Conservation (phyloP, 1,139 yeast genomes). For the Lodderomyces elongisporus region DNA sequence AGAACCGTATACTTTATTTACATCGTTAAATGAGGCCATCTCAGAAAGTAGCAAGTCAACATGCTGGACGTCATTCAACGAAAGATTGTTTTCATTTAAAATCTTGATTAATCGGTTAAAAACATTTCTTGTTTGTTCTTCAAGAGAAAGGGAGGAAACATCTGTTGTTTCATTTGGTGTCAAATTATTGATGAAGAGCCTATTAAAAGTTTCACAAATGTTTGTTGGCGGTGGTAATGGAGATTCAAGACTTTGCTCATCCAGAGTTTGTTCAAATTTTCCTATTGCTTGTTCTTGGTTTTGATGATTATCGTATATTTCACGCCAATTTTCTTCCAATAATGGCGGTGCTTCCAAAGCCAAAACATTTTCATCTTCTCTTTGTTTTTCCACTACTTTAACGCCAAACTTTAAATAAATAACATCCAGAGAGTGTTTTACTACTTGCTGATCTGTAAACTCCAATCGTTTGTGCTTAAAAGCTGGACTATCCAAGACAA, state of each 20-base stretch:
- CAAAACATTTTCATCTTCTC: too few species aligned
- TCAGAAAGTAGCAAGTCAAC: conserved; percentile 57
- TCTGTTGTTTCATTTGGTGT: conserved; percentile 16
- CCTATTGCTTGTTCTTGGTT: background rate
- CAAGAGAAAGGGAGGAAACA: too few species aligned
- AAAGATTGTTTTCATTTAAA: conserved; percentile 23
- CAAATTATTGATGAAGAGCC: conserved; percentile 50
- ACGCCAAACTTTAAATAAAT: conserved; percentile 54
- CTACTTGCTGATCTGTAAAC: conserved; percentile 36
- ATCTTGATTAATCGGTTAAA: conserved; percentile 37
- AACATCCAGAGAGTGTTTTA: conserved; percentile 56
- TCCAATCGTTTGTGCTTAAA: conserved; percentile 52
- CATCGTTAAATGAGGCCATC: conserved; percentile 56
- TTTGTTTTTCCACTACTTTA: conserved; percentile 31
- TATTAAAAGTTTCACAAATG: conserved; percentile 17
- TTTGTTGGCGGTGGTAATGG: background rate
- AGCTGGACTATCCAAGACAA: conserved; percentile 86
- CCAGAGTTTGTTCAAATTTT: background rate
- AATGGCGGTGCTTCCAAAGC: conserved; percentile 37
- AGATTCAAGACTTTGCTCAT: background rate
- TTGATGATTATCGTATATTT: background rate
- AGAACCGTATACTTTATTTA: conserved; percentile 56
- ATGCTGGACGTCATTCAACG: conserved; percentile 45
- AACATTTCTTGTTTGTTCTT: conserved; percentile 44
- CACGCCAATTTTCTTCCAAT: conserved; percentile 35